Percentiles rank a stretch among this genome's conserved stretches.
phyloP scores from a whole-genome alignment of 176 grass and related monocot species.

The Oryza rufipogon region DNA sequence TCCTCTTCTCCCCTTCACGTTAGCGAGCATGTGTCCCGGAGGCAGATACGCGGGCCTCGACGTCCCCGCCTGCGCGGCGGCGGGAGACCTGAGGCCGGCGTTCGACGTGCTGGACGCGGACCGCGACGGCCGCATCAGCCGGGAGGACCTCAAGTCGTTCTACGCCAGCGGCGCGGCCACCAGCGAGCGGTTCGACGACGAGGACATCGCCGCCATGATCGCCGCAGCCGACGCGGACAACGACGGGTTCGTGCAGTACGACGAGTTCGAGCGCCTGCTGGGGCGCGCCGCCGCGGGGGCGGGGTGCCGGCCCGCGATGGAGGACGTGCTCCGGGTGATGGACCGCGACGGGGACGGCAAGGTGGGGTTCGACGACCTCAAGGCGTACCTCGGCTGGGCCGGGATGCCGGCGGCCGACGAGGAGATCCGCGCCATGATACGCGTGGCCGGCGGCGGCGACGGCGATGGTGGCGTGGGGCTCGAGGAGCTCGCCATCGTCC shows the following conservation, averaged over 20 bases:
- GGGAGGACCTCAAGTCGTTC: conserved; percentile 89
- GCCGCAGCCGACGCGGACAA: conserved; percentile 77
- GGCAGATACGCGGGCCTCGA: conserved; percentile 49
- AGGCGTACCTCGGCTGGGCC: conserved; percentile 74
- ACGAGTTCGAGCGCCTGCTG: conserved; percentile 91
- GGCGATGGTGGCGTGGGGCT: conserved; percentile 53
- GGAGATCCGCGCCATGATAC: conserved; percentile 74
- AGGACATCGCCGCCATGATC: conserved; percentile 89
- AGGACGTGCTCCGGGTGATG: conserved; percentile 89
- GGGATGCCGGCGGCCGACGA: conserved; percentile 77
- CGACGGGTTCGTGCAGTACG: conserved; percentile 87
- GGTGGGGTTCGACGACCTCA: conserved; percentile 93
- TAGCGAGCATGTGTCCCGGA: conserved; percentile 65
- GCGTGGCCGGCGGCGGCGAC: conserved; percentile 51
- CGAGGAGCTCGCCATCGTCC: conserved; percentile 50
- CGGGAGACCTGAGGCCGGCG: conserved; percentile 58
- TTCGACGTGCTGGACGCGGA: conserved; percentile 95
- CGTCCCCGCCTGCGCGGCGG: conserved; percentile 19
- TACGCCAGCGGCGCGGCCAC: conserved; percentile 46
- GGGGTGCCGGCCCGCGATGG: conserved; percentile 45
- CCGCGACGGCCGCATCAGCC: conserved; percentile 91
- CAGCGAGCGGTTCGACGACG: conserved; percentile 53
- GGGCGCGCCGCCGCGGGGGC: conserved; percentile 5
- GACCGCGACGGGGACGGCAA: conserved; percentile 92
- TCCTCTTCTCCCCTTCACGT: neutral